Evolutionary conservation across 345 rosid species (phyloP), one percentile per base, ranked within the genome.

Genomic region (Mangifera indica): DNA sequence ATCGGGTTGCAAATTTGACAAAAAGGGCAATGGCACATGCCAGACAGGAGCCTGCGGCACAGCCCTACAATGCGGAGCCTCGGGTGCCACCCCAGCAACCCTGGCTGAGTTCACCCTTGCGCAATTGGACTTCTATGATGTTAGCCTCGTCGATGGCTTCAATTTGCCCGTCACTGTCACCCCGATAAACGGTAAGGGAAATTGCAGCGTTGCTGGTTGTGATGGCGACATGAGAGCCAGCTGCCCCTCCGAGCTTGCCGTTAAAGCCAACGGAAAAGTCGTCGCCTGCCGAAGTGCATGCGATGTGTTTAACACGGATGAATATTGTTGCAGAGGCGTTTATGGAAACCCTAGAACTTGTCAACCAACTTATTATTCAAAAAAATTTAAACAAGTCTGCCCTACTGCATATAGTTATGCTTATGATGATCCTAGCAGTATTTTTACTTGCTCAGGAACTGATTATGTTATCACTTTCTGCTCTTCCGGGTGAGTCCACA

Each of bases 71-170:
- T 94, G 97, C 64, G 40, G 67, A 29, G 89, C 68, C 59, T 84
- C 91, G 0, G 96, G 97, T 1, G 71, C 91, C 51, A 97, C 98
- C 0, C 53, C 53, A 3, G 93, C 89, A 17, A 79, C 98, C 5
- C 87, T 94, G 13, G 87, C 95, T 0, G 98, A 94, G 67, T 90
- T 94, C 72, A 92, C 98, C 7, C 73, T 94, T 17, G 77, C 93
- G 15, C 53, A 49, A 49, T 3, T 17, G n/a, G 91, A 94, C 63
- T 94, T 71, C 76, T 94, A 94, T 76, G 98, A 94, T 52, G 95
- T 92, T n/a, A 94, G 98, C 83, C 92, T 94, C 3, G 97, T 92
- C 0, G 98, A 94, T 24, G 98, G 98, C 11, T 94, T 87, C 46
- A 94, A 94, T 69, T 18, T 92, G 69, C 98, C 98, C 0, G 13